These are phyloP conservation scores for Podospora appendiculata DNA, from an alignment of 495 filamentous ascomycete genomes.

Conservation along the genomic window DNA sequence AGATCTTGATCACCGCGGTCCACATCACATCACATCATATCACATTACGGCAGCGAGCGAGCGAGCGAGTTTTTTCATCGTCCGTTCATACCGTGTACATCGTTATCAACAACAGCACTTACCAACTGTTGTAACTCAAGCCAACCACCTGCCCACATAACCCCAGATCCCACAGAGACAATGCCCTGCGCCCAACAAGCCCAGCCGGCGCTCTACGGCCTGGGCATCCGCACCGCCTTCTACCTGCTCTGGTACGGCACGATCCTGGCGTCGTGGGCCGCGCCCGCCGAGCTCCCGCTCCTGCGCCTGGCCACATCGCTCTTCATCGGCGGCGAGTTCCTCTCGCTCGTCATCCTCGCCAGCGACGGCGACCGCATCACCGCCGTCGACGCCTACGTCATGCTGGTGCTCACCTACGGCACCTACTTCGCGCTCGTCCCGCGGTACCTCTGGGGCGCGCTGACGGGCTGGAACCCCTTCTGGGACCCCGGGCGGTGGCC, in stretches of 20 bases:
- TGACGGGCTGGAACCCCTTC: conserved; percentile 3
- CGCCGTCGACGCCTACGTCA: conserved; percentile 18
- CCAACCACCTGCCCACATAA: too few relatives aligned
- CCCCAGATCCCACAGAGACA: background rate
- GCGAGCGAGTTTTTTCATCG: too few relatives aligned
- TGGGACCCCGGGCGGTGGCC: conserved; percentile 8
- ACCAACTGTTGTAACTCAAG: too few relatives aligned
- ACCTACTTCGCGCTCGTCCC: background rate
- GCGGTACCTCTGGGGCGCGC: background rate
- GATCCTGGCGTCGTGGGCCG: conserved; percentile 2
- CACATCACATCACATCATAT: too few relatives aligned
- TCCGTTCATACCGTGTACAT: too few relatives aligned
- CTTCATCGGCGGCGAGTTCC: conserved; percentile 1
- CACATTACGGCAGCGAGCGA: too few relatives aligned
- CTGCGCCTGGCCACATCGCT: conserved; percentile 1
- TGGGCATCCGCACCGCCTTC: conserved; percentile 22
- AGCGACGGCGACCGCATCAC: background rate
- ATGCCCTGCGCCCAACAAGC: conserved; percentile 1
- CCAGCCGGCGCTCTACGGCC: conserved; percentile 6
- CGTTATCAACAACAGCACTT: too few relatives aligned
- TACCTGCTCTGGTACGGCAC: conserved; percentile 18
- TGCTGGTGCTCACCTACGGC: conserved; percentile 15
- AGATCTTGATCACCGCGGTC: too few relatives aligned
- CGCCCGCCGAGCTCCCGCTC: background rate
- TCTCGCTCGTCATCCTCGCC: background rate